Evolutionary conservation across 2,329 filamentous ascomycete species (phyloP).

Genomic region (Lachnellula willkommii): DNA sequence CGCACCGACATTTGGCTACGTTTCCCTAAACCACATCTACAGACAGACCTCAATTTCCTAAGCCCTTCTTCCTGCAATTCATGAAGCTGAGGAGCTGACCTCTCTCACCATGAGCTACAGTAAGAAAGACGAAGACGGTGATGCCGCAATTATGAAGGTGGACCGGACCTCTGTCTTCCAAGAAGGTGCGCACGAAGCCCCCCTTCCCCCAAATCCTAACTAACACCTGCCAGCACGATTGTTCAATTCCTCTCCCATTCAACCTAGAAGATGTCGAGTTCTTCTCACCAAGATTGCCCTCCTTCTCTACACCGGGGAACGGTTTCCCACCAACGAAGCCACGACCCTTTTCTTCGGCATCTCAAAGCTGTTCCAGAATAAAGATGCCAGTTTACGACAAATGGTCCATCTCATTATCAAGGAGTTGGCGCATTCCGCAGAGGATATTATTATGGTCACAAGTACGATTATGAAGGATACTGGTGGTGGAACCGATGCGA

Average conservation of each 20-base stretch:
- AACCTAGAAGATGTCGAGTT: conserved; percentile 93
- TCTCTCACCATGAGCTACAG: conserved; percentile 77
- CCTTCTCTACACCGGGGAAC: conserved; percentile 93
- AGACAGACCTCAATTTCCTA: not conserved
- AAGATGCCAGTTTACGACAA: conserved; percentile 94
- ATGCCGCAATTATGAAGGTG: conserved; percentile 89
- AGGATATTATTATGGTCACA: conserved; percentile 99
- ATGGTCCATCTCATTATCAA: conserved; percentile 99
- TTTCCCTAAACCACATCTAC: conserved; percentile 2
- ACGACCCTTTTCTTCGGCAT: conserved; percentile 98
- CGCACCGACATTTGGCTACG: conserved; percentile 6
- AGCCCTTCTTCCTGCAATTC: conserved; percentile 24
- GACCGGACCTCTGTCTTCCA: conserved; percentile 98
- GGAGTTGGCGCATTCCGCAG: conserved; percentile 89
- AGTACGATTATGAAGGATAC: conserved; percentile 99
- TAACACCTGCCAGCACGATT: conserved; percentile 67
- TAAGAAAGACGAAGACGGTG: conserved; percentile 99
- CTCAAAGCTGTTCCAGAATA: conserved; percentile 99
- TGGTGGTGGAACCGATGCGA: conserved; percentile 85
- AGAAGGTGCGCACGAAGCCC: conserved; percentile 62
- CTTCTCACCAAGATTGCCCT: conserved; percentile 96
- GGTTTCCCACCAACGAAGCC: conserved; percentile 94
- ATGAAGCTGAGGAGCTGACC: conserved; percentile 33
- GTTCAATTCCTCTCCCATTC: conserved; percentile 96
- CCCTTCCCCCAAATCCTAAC: conserved; percentile 28